phyloP scores from a whole-genome alignment of 257 asterid species.

The Echites panduratus region DNA sequence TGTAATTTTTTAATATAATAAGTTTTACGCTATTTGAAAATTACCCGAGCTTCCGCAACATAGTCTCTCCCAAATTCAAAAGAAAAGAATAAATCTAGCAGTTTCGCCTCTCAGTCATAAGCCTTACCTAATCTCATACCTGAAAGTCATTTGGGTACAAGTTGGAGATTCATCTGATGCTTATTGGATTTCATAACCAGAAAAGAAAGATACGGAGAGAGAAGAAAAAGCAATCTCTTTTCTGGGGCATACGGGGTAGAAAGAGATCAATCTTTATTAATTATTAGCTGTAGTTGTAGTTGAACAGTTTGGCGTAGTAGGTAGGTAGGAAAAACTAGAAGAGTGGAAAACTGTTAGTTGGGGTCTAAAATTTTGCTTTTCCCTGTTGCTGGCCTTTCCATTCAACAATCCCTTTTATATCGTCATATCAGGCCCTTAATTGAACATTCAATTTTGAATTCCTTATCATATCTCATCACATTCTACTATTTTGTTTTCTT shows the following conservation, averaged over 20 bases:
- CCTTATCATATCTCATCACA: too few species aligned
- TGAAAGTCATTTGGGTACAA: too few species aligned
- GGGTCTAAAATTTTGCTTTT: background rate
- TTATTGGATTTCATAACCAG: background rate
- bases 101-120: too few species aligned
- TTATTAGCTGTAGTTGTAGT: conserved; percentile 3
- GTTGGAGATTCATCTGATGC: too few species aligned
- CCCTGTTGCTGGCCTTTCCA: background rate
- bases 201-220: background rate
- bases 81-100: too few species aligned
- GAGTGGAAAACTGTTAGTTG: background rate
- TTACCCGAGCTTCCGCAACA: too few species aligned
- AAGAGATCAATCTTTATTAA: background rate
- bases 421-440: too few species aligned
- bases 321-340: background rate
- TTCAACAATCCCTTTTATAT: background rate
- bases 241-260: background rate
- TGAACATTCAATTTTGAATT: too few species aligned
- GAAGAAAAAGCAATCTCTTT: background rate
- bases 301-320: background rate
- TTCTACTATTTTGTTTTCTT: background rate
- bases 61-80: too few species aligned
- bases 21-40: too few species aligned
- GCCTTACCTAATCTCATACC: too few species aligned
- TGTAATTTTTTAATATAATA: too few species aligned